These are phyloP conservation scores for Carex sylvatica DNA, from an alignment of 202 grass and related monocot species.

Conservation along the genomic window DNA sequence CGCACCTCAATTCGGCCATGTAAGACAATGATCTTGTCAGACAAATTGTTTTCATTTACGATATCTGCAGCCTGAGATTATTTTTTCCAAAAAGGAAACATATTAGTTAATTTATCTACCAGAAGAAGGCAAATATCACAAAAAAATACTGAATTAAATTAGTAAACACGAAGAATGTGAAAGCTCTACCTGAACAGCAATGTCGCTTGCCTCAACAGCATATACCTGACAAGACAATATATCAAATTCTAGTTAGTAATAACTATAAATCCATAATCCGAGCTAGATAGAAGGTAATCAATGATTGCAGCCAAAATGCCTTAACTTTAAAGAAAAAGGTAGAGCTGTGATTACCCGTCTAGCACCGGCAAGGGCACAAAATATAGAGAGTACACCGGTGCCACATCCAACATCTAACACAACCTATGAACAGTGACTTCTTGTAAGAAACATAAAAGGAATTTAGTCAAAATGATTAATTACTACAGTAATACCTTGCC, in stretches of 20 bases:
- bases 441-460: neutral
- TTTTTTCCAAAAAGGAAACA: constrained; percentile 28
- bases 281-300: constrained; percentile 4
- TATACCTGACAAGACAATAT: constrained; percentile 75
- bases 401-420: constrained; percentile 98
- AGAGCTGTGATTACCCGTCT: constrained; percentile 56
- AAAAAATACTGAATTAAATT: neutral
- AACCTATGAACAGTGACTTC: constrained; percentile 47
- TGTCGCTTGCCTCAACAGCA: constrained; percentile 94
- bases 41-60: constrained; percentile 89
- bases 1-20: constrained; percentile 83
- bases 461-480: constrained; percentile 8
- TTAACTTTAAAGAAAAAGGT: neutral
- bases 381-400: constrained; percentile 92
- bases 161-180: constrained; percentile 25
- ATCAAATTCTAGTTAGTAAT: constrained; percentile 29
- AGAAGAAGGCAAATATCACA: neutral
- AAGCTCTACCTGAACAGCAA: constrained; percentile 68
- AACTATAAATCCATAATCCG: constrained; percentile 10
- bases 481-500: constrained; percentile 53
- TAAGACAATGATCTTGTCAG: constrained; percentile 89
- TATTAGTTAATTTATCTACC: constrained; percentile 11
- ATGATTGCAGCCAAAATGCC: neutral
- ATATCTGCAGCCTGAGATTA: constrained; percentile 76
- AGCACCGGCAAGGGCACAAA: constrained; percentile 91